phyloP scores from a whole-genome alignment of 805 yeast species.

The Kodamaea neixiangensis region DNA sequence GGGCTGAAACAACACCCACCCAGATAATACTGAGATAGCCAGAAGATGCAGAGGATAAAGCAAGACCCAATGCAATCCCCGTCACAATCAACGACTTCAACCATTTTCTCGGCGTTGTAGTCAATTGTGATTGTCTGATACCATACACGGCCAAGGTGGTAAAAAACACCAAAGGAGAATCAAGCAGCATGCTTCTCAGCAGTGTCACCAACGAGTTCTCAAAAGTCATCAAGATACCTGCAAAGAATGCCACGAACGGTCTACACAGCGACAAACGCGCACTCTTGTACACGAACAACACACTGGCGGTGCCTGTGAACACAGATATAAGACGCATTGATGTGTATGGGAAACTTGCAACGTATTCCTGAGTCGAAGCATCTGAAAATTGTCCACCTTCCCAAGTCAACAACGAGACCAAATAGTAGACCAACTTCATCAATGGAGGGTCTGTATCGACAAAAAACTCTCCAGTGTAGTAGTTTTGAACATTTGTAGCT shows the following conservation, averaged over 20 bases:
- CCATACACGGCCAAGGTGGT: conserved; percentile 51
- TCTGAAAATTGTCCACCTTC: neutral
- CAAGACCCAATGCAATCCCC: conserved; percentile 54
- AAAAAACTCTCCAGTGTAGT: conserved; percentile 60
- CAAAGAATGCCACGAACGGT: conserved; percentile 49
- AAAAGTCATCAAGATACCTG: conserved; percentile 51
- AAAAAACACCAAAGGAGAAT: conserved; percentile 46
- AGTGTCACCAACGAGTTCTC: conserved; percentile 70
- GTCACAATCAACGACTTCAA: conserved; percentile 47
- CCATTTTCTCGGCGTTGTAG: conserved; percentile 57
- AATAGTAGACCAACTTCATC: conserved; percentile 58
- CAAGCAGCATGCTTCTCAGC: conserved; percentile 50
- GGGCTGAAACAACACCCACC: conserved; percentile 51
- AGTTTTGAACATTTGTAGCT: conserved; percentile 41
- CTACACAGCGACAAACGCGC: conserved; percentile 59
- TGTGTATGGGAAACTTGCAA: conserved; percentile 45
- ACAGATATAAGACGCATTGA: conserved; percentile 53
- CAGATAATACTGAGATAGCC: conserved; percentile 70
- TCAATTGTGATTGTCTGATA: conserved; percentile 50
- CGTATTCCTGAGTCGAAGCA: conserved; percentile 23
- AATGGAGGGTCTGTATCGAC: conserved; percentile 76
- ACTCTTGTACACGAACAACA: conserved; percentile 54
- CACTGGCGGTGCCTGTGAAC: conserved; percentile 52
- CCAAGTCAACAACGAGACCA: conserved; percentile 49
- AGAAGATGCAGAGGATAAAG: conserved; percentile 66